Conservation (phyloP, 176 grass and related monocot genomes). For the Coix lacrymajobi region DNA sequence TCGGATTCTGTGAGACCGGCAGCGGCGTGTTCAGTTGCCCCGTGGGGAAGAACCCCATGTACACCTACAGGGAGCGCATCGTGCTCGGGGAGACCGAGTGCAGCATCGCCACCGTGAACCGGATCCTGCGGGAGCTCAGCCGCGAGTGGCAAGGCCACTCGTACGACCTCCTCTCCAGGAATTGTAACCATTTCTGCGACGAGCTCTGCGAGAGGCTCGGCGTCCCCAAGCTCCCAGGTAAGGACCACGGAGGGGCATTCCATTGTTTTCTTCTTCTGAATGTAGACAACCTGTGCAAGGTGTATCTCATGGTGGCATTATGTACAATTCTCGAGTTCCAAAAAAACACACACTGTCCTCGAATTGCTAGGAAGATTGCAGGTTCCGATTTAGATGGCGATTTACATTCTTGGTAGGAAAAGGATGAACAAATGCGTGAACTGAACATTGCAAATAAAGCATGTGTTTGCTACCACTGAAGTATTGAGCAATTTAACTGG, state of each 20-base stretch:
- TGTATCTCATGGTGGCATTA: not conserved
- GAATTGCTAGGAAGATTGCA: not conserved
- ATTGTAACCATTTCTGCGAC: conserved; percentile 99
- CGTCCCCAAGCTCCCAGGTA: conserved; percentile 83
- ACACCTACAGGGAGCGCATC: conserved; percentile 89
- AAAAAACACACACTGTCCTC: not conserved
- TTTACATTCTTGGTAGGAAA: conserved; percentile 2
- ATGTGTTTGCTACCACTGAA: not conserved
- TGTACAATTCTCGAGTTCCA: not conserved
- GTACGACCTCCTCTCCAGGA: conserved; percentile 91
- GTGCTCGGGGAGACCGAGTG: conserved; percentile 82
- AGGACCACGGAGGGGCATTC: not conserved
- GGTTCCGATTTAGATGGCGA: not conserved
- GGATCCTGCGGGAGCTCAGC: conserved; percentile 73
- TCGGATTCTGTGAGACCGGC: conserved; percentile 87
- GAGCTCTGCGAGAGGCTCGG: conserved; percentile 76
- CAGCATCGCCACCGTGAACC: conserved; percentile 58
- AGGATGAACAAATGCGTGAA: not conserved
- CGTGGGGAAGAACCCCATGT: conserved; percentile 90
- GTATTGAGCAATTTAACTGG: not conserved
- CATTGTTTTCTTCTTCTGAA: not conserved
- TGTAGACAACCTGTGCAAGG: not conserved
- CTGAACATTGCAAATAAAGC: not conserved
- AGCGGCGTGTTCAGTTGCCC: conserved; percentile 93
- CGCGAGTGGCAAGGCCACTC: conserved; percentile 73